These are phyloP conservation scores for Coriaria nepalensis DNA, from an alignment of 306 rosid species.

Conservation along the genomic window DNA sequence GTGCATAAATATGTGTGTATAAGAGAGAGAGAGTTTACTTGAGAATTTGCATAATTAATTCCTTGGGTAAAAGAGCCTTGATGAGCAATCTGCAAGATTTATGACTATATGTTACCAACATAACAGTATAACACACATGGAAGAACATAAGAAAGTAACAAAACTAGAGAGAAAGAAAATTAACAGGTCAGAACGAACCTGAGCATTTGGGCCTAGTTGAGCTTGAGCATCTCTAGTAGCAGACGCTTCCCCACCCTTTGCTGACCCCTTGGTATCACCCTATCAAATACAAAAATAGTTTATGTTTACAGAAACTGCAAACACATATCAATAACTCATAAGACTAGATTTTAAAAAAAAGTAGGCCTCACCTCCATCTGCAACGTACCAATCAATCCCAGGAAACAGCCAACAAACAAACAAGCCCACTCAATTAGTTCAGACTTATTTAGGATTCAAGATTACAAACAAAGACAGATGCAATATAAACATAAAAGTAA, in stretches of 20 bases:
- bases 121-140: no score
- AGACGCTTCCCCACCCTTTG: constrained; percentile 76
- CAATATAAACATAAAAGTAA: neutral
- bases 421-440: constrained; percentile 10
- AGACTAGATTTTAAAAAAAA: no score
- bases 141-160: no score
- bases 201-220: constrained; percentile 53
- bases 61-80: constrained; percentile 78
- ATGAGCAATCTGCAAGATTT: constrained; percentile 38
- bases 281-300: constrained; percentile 13
- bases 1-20: neutral
- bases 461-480: neutral
- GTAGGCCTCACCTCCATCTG: constrained; percentile 74
- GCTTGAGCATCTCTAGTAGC: constrained; percentile 40
- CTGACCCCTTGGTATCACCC: constrained; percentile 95
- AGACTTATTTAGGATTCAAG: neutral
- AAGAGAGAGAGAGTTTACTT: constrained; percentile 35
- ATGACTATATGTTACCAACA: no score
- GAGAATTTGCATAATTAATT: constrained; percentile 57
- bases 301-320: no score
- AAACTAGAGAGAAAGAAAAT: neutral
- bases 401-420: constrained; percentile 4
- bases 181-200: constrained; percentile 27
- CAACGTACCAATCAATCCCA: constrained; percentile 18
- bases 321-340: no score